Percentiles rank a stretch among this genome's conserved stretches.
These are phyloP conservation scores for Penicillium daleae DNA, from an alignment of 495 filamentous ascomycete genomes.

Conservation along the genomic window DNA sequence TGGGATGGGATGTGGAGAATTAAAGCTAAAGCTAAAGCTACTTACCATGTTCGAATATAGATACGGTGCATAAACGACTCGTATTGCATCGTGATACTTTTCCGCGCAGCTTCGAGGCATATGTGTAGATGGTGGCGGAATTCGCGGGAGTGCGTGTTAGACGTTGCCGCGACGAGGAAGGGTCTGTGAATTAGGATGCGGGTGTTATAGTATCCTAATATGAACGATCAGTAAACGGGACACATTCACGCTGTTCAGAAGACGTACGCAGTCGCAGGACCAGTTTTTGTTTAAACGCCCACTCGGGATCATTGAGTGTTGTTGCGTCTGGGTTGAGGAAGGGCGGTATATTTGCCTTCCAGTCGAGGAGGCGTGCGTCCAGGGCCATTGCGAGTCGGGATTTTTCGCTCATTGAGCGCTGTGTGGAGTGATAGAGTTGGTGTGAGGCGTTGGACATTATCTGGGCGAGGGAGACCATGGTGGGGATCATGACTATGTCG, in stretches of 20 bases:
- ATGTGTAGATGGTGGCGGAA: not conserved
- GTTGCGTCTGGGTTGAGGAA: not conserved
- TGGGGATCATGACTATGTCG: conserved; percentile 34
- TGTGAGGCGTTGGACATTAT: conserved; percentile 26
- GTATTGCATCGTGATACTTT: not conserved
- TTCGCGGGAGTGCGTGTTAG: not conserved
- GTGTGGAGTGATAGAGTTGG: not conserved
- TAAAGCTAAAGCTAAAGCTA: not conserved
- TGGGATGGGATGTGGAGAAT: not conserved
- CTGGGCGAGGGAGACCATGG: conserved; percentile 30
- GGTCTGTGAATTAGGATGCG: not conserved
- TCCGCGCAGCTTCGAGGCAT: not conserved
- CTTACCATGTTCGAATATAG: not conserved
- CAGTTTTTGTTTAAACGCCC: not conserved
- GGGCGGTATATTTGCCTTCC: not conserved
- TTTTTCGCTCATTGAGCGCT: not conserved
- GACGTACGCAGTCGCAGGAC: not conserved
- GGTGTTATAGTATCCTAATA: not conserved
- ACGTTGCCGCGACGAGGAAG: not conserved
- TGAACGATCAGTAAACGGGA: not conserved
- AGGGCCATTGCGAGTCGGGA: not conserved
- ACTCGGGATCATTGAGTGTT: not conserved
- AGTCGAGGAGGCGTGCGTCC: not conserved
- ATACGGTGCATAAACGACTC: not conserved
- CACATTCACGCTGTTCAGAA: not conserved